Conservation (phyloP, 805 yeast genomes). For the Suhomyces xylopsoci region DNA sequence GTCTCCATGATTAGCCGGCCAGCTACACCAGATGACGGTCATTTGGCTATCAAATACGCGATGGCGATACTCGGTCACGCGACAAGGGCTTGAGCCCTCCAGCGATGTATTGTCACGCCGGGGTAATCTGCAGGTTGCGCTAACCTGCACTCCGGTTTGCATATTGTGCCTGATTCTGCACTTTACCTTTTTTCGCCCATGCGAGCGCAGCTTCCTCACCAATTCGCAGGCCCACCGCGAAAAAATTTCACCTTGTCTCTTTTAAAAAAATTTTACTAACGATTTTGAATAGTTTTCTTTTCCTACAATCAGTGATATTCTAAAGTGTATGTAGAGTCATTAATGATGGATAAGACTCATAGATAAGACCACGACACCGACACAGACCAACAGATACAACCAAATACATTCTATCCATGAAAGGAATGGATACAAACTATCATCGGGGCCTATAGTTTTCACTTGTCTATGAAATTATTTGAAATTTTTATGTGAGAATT, state of each 20-base stretch:
- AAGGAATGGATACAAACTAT: no score
- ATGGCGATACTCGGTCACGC: neutral
- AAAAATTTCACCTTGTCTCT: conserved; percentile 9
- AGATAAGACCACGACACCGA: neutral
- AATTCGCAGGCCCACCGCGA: conserved; percentile 3
- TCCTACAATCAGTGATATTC: conserved; percentile 15
- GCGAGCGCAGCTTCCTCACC: neutral
- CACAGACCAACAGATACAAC: neutral
- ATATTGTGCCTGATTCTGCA: neutral
- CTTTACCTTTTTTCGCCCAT: neutral
- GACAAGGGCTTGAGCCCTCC: conserved; percentile 13
- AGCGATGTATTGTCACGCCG: neutral
- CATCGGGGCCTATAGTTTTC: no score
- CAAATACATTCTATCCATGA: no score
- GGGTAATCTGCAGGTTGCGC: neutral
- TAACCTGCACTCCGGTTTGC: conserved; percentile 1
- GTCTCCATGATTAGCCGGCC: conserved; percentile 44
- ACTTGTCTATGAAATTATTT: neutral
- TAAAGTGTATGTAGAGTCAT: conserved; percentile 11
- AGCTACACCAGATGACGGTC: neutral
- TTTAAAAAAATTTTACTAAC: conserved; percentile 10
- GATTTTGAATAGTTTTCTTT: conserved; percentile 8
- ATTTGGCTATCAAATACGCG: neutral
- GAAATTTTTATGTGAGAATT: neutral
- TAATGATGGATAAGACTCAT: conserved; percentile 2